A percentile compares a stretch with the other conserved stretches of the same genome.
Conservation (phyloP, 306 rosid species). For the Quercus robur region DNA sequence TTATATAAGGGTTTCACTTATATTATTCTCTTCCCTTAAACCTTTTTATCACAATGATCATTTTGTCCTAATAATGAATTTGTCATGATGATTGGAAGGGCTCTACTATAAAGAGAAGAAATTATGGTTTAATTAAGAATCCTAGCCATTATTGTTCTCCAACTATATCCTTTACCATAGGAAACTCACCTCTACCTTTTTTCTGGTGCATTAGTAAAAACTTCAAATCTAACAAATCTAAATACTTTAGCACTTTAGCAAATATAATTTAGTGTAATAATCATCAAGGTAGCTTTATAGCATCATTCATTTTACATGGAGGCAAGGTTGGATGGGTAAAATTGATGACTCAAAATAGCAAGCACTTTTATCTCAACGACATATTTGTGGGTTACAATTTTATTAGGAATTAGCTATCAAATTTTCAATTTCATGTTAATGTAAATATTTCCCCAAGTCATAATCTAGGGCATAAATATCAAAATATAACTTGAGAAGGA, state of each 20-base stretch:
- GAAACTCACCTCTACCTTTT: background rate
- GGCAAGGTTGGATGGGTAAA: background rate
- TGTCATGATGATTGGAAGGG: background rate
- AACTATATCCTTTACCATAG: background rate
- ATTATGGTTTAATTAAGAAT: slow-evolving; percentile 3
- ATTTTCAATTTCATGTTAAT: background rate
- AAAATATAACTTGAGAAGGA: too few species aligned
- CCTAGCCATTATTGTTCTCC: background rate
- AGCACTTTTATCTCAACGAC: too few species aligned
- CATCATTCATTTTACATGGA: background rate
- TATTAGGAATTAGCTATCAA: too few species aligned
- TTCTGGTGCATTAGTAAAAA: background rate
- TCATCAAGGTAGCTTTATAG: background rate
- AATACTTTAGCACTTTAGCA: background rate
- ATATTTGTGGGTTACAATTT: too few species aligned
- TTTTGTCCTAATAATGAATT: background rate
- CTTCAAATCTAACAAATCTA: background rate
- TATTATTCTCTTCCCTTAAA: background rate
- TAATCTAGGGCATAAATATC: too few species aligned
- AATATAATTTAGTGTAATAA: background rate
- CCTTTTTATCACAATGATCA: background rate
- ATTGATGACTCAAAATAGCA: background rate
- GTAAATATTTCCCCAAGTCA: too few species aligned
- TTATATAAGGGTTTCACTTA: background rate
- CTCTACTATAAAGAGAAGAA: background rate